A percentile compares a stretch with the other conserved stretches of the same genome.
phyloP scores from a whole-genome alignment of 352 stramenopile species.

The Pythium myriotylum region DNA sequence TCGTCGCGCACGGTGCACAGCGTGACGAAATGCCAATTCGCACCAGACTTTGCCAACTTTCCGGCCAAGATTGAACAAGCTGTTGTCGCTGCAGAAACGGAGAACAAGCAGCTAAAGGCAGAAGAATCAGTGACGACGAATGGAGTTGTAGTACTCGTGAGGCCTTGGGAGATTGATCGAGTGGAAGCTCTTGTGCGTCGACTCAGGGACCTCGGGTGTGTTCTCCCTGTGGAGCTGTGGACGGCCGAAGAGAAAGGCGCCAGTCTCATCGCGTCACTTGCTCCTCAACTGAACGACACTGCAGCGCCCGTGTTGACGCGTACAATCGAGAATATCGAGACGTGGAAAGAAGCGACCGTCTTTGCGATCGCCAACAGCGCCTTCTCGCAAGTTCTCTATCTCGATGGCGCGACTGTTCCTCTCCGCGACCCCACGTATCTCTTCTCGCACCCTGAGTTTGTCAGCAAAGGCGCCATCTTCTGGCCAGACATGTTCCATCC shows the following conservation, averaged over 20 bases:
- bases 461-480: slow-evolving; percentile 20
- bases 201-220: slow-evolving; percentile 5
- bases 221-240: slow-evolving; percentile 19
- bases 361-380: slow-evolving; percentile 4
- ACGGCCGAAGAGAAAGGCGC: slow-evolving; percentile 1
- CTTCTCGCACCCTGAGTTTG: not conserved
- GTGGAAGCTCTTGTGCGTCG: slow-evolving; percentile 1
- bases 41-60: slow-evolving; percentile 23
- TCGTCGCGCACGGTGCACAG: not conserved
- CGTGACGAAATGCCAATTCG: slow-evolving; percentile 9
- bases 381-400: slow-evolving; percentile 1
- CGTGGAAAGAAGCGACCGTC: not conserved
- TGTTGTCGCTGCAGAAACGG: not conserved
- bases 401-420: not conserved
- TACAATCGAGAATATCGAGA: not conserved
- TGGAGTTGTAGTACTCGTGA: slow-evolving; percentile 16
- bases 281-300: not conserved
- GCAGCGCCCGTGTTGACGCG: not conserved
- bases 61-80: slow-evolving; percentile 22
- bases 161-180: not conserved
- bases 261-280: not conserved
- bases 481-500: slow-evolving; percentile 28
- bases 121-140: not conserved
- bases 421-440: slow-evolving; percentile 3
- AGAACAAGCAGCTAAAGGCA: not conserved